Base-by-base conservation (phyloP, 202 grass and related monocot species). In the Zizania palustris region DNA sequence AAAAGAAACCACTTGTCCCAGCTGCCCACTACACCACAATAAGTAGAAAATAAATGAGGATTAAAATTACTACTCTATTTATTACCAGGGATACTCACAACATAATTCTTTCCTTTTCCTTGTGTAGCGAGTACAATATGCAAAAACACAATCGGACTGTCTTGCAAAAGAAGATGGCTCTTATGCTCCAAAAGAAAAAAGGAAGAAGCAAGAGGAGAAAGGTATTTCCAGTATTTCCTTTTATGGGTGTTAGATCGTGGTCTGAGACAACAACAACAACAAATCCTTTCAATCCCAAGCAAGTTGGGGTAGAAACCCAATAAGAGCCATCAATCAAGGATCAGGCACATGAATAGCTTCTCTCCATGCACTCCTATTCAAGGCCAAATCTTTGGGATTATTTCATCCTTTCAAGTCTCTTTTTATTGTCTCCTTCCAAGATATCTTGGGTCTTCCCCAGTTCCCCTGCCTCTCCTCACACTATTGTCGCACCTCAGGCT, bases 171-270 rank as follows among this genome's bases (percentile, higher is more conserved):
- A 82, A 45, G 96, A 96, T 73, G 96, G 96, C 62, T 89, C 96
- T 74, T 96, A 75, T 65, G 86, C 87, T 63, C 92, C 89, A 59
- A 85, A 83, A 79, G 96, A 99, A 68, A 99, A 96, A 87, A 99
- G 85, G 75, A 99, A 90, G 85, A 99, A 93, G 65, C 89, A 95
- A 85, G 96, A 99, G 73, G 89, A 99, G 67, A 96, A 99, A 92
- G 92, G 96, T 94, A 80, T 76, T 34, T 66, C 40, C 11, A 16
- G 5, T 22, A 68, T 57, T 61, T 71, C 74, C 34, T 67, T 61
- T 11, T 44, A 21, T 44, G 7, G 35, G 35, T 41, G 15, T 53
- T 63, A 21, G 11, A 33, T 74, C 55, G 18, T 62, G 54, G 62
- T 63, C 19, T 15, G 45, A 5, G 14, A 28, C 28, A 28, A 28